Evolutionary conservation across 192 early-diverging fungal species (phyloP).

Genomic region (Helicostylum pulchrum): DNA sequence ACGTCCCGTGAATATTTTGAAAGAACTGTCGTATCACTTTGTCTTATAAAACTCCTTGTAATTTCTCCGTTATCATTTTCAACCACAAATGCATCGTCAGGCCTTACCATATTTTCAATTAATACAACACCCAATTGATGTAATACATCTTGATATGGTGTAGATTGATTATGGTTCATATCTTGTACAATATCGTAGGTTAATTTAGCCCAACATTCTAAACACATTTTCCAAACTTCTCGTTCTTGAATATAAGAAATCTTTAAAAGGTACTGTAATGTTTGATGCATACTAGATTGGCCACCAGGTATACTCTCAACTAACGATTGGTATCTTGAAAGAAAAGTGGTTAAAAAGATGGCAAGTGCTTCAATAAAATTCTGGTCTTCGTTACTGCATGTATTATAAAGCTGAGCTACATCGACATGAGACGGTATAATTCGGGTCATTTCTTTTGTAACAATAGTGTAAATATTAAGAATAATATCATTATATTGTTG

Average conservation of each 20-base stretch:
- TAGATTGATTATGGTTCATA: neutral
- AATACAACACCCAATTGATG: neutral
- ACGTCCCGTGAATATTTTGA: slow-evolving; percentile 10
- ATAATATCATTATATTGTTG: slow-evolving; percentile 1
- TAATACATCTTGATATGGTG: slow-evolving; percentile 5
- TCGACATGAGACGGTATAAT: neutral
- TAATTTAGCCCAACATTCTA: slow-evolving; percentile 30
- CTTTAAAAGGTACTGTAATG: slow-evolving; percentile 3
- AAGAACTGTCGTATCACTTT: slow-evolving; percentile 19
- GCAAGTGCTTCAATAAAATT: slow-evolving; percentile 13
- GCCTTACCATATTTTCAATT: slow-evolving; percentile 18
- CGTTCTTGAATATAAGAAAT: slow-evolving; percentile 11
- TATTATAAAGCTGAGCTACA: neutral
- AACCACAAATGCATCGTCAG: slow-evolving; percentile 17
- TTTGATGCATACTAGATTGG: neutral
- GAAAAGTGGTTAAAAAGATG: slow-evolving; percentile 19
- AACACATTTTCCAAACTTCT: slow-evolving; percentile 22
- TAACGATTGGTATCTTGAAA: slow-evolving; percentile 3
- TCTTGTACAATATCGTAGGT: slow-evolving; percentile 1
- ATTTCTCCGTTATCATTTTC: slow-evolving; percentile 21
- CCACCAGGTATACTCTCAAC: slow-evolving; percentile 2
- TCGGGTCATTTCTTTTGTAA: neutral
- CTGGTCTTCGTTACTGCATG: slow-evolving; percentile 3
- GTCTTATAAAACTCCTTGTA: slow-evolving; percentile 6
- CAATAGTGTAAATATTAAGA: neutral